Conservation (phyloP, 1,284 basidiomycete species). For the Heliocybe sulcata region DNA sequence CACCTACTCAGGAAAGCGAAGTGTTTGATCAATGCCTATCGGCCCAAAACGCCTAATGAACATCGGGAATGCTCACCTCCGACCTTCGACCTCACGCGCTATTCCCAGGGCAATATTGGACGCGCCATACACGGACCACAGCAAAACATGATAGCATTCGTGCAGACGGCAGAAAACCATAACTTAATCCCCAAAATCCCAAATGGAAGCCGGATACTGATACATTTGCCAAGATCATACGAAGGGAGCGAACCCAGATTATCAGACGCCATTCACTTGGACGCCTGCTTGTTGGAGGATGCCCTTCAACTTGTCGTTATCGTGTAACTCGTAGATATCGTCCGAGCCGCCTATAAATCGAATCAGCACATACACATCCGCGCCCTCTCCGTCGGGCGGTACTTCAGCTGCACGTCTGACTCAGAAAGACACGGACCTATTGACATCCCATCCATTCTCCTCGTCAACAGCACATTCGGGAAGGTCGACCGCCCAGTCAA, state of each 20-base stretch:
- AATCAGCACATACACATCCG: neutral
- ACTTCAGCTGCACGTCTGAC: neutral
- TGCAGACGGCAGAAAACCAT: no score
- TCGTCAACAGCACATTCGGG: conserved; percentile 61
- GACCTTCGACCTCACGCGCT: no score
- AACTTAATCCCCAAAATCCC: no score
- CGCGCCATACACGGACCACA: no score
- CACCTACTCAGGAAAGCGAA: no score
- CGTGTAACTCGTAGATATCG: conserved; percentile 46
- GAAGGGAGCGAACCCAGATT: no score
- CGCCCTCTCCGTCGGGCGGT: neutral
- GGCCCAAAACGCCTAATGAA: no score
- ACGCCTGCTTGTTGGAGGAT: conserved; percentile 38
- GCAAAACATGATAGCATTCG: no score
- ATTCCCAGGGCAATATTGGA: no score
- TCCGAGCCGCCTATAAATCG: conserved; percentile 70
- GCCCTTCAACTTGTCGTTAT: conserved; percentile 31
- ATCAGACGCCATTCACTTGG: conserved; percentile 14
- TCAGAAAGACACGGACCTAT: neutral
- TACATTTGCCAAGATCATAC: neutral
- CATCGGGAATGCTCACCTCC: no score
- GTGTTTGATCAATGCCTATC: no score
- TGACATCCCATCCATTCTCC: conserved; percentile 6
- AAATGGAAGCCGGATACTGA: neutral
- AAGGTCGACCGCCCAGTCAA: conserved; percentile 65